phyloP scores from a whole-genome alignment of 1,139 yeast genomes.

The Suhomyces anneliseae region DNA sequence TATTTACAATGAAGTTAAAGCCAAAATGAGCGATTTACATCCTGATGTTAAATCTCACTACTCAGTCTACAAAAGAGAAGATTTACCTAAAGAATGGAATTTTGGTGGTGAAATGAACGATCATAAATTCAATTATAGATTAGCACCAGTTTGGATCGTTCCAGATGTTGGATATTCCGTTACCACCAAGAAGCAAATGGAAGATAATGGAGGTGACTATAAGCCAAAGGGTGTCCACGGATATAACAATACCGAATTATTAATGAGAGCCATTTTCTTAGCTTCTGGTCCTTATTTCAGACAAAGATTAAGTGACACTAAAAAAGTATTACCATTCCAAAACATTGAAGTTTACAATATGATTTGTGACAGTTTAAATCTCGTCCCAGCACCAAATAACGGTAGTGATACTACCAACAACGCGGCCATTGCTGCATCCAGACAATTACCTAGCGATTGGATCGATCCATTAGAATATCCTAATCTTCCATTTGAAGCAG shows the following conservation, averaged over 20 bases:
- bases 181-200: conserved; percentile 62
- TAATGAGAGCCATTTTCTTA: conserved; percentile 81
- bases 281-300: conserved; percentile 80
- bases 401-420: conserved; percentile 40
- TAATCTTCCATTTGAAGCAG: conserved; percentile 50
- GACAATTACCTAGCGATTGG: conserved; percentile 53
- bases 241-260: conserved; percentile 68
- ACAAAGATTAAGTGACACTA: conserved; percentile 22
- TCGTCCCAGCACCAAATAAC: conserved; percentile 60
- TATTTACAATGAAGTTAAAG: conserved; percentile 33
- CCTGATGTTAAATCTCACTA: conserved; percentile 29
- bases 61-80: conserved; percentile 53
- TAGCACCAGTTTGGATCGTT: conserved; percentile 84
- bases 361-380: conserved; percentile 64
- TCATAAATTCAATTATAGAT: conserved; percentile 53
- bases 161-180: conserved; percentile 81
- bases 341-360: conserved; percentile 75
- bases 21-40: conserved; percentile 26
- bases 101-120: conserved; percentile 54
- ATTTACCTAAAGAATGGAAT: conserved; percentile 62
- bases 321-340: conserved; percentile 59
- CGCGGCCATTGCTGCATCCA: conserved; percentile 23
- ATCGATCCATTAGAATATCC: conserved; percentile 57
- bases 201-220: conserved; percentile 49
- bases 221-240: conserved; percentile 82